phyloP scores from a whole-genome alignment of 805 yeast genomes.

The Yarrowia deformans region DNA sequence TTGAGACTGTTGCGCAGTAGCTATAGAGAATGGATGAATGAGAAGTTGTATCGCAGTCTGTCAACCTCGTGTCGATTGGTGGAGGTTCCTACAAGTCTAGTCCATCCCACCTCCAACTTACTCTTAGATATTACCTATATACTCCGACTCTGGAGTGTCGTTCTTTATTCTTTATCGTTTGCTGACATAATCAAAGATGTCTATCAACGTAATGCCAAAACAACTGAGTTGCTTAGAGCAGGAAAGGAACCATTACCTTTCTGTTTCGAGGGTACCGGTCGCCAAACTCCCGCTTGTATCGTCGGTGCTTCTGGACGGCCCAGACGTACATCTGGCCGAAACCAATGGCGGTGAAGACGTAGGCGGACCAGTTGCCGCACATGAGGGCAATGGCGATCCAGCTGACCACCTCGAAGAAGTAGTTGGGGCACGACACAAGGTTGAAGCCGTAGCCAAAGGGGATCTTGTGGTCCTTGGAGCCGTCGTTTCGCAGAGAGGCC shows the following conservation, averaged over 20 bases:
- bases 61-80: no score
- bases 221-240: conserved; percentile 58
- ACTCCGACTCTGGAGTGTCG: conserved; percentile 15
- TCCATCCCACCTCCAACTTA: background rate
- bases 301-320: conserved; percentile 86
- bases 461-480: conserved; percentile 66
- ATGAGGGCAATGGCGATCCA: conserved; percentile 78
- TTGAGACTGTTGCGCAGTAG: no score
- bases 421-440: conserved; percentile 89
- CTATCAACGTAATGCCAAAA: no score
- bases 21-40: no score
- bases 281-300: conserved; percentile 72
- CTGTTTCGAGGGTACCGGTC: conserved; percentile 79
- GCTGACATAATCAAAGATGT: background rate
- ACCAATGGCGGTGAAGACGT: conserved; percentile 73
- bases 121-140: conserved; percentile 13
- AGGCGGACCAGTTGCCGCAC: conserved; percentile 78
- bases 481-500: conserved; percentile 59
- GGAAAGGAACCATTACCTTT: conserved; percentile 79
- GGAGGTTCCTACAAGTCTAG: no score
- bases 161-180: conserved; percentile 4
- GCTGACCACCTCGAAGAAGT: conserved; percentile 80
- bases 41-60: no score
- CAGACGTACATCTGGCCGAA: conserved; percentile 85
- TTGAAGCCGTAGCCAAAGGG: conserved; percentile 88